Evolutionary conservation across 2,329 filamentous ascomycete genomes (phyloP).

Genomic region (Conoideocrella luteorostrata): DNA sequence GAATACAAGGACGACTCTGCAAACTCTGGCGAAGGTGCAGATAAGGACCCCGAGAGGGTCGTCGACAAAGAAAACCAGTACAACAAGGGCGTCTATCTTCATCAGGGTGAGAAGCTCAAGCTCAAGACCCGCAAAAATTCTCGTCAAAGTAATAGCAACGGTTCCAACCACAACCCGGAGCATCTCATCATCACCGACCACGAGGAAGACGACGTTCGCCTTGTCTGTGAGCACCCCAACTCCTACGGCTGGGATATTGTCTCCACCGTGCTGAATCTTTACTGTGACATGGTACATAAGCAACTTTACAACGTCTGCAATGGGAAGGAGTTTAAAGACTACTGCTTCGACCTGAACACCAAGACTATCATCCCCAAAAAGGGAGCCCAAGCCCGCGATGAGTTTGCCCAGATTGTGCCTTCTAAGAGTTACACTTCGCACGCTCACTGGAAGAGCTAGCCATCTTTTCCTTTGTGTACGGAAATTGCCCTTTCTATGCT

Average conservation of each 20-base stretch:
- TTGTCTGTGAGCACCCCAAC: slow-evolving; percentile 21
- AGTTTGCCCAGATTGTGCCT: neutral
- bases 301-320: slow-evolving; percentile 21
- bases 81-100: slow-evolving; percentile 10
- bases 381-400: neutral
- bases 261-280: slow-evolving; percentile 20
- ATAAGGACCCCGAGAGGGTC: slow-evolving; percentile 12
- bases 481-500: too few relatives aligned
- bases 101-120: slow-evolving; percentile 8
- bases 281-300: slow-evolving; percentile 26
- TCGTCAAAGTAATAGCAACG: neutral
- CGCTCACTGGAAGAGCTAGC: neutral
- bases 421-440: neutral
- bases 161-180: slow-evolving; percentile 2
- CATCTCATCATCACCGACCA: slow-evolving; percentile 17
- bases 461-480: neutral
- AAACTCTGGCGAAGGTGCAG: slow-evolving; percentile 6
- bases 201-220: slow-evolving; percentile 20
- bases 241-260: slow-evolving; percentile 26
- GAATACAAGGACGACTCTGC: slow-evolving; percentile 15
- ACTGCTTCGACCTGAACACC: slow-evolving; percentile 15
- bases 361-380: neutral
- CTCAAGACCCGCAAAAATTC: neutral
- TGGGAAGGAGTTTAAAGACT: neutral
- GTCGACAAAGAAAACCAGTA: slow-evolving; percentile 9